Percentiles rank a stretch among this genome's conserved stretches.
Evolutionary conservation across 2,329 filamentous ascomycete genomes (phyloP).

Genomic region (Leptosphaerulina australis): DNA sequence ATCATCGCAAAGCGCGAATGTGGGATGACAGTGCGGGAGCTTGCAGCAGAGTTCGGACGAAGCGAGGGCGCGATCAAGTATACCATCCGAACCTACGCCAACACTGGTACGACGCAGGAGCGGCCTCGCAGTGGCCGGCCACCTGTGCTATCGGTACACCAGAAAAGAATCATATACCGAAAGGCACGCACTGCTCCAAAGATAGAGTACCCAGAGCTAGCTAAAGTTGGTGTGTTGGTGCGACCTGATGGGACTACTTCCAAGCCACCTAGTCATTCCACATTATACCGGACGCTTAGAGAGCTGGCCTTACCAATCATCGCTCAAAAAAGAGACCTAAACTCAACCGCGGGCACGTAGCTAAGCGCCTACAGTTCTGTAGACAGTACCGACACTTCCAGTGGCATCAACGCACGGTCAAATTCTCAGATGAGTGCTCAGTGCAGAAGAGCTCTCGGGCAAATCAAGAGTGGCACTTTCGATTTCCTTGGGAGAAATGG

Average conservation of each 20-base stretch:
- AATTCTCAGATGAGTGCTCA: constrained; percentile 23
- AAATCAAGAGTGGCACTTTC: constrained; percentile 19
- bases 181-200: background rate
- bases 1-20: background rate
- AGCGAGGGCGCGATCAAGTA: background rate
- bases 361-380: too few relatives aligned
- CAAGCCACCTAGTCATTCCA: too few relatives aligned
- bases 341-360: too few relatives aligned
- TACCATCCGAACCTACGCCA: background rate
- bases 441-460: constrained; percentile 18
- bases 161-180: background rate
- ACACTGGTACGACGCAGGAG: background rate
- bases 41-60: background rate
- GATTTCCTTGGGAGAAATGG: constrained; percentile 23
- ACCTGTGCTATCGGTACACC: background rate
- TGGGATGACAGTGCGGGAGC: background rate
- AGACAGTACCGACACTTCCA: constrained; percentile 11
- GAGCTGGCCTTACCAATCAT: too few relatives aligned
- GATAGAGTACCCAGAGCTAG: too few relatives aligned
- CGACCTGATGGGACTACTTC: too few relatives aligned
- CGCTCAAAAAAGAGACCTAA: too few relatives aligned
- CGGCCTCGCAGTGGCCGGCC: background rate
- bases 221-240: too few relatives aligned
- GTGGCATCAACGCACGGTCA: constrained; percentile 4
- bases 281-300: too few relatives aligned